Base-by-base conservation (phyloP, 2,329 filamentous ascomycete genomes). In the Pyrenochaeta sp. region DNA sequence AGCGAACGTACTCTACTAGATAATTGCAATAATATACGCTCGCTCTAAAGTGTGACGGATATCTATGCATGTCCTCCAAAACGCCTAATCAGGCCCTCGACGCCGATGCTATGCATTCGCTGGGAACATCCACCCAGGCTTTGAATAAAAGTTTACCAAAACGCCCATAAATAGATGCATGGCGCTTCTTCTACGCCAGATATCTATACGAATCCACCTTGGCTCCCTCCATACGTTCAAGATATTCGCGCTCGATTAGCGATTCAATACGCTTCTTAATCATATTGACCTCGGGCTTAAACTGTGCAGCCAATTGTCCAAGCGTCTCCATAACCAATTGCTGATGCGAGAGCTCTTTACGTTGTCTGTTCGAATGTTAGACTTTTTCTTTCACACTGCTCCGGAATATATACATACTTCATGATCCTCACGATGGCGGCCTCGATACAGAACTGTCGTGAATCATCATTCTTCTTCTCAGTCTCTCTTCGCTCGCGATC, bases 231-330 rank as follows among this genome's bases (percentile, higher is more conserved):
- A 90, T 84, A 3, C 91, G 86, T 78, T 93, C 91, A 22, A 94
- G 81, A 65, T 93, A 94, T 72, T 94, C 91, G 60, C 90, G 84
- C 59, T 87, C 85, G 50, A 94, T 91, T 49, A 94, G 80, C 62
- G 88, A 88, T 74, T 93, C 91, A 58, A 94, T 90, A n/a, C 88
- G 87, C 74, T 87, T 89, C 83, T 94, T 94, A 79, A 94, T 89
- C 79, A 93, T 87, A 30, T 84, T 82, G 36, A 93, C 84, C 55
- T 93, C 90, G 0, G 91, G 91, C 70, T 87, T 90, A 82, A 94
- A 94, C 43, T 90, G 88, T 50, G 81, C 79, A 0, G 82, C 82
- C 19, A 93, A 82, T 70, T 91, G 89, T n/a, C 83, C 80, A 54
- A 93, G 85, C 12, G 91, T 90, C 76, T 93, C 90, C 19, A 84